A percentile compares a stretch with the other conserved stretches of the same genome.
These are phyloP conservation scores for Fusarium haematococcum DNA, from an alignment of 2,329 filamentous ascomycete genomes.

Conservation along the genomic window DNA sequence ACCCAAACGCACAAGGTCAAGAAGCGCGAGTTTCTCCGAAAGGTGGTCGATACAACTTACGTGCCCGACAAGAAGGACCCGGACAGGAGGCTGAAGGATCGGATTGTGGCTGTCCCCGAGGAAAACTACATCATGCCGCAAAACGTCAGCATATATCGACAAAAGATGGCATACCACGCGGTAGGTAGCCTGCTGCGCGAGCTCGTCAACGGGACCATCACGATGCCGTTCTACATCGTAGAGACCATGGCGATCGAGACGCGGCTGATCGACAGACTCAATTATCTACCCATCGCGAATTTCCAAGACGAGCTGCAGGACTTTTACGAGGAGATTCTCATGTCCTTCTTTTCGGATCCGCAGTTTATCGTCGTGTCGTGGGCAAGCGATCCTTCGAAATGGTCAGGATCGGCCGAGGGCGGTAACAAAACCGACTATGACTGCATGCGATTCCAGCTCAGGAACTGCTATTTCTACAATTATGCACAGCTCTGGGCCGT, in stretches of 20 bases:
- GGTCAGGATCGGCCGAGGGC: slow-evolving; percentile 22
- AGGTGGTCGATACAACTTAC: slow-evolving; percentile 37
- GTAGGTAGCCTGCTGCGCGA: slow-evolving; percentile 32
- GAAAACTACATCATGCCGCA: slow-evolving; percentile 36
- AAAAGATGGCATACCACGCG: slow-evolving; percentile 37
- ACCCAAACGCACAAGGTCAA: slow-evolving; percentile 32
- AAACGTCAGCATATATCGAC: slow-evolving; percentile 33
- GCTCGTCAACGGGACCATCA: slow-evolving; percentile 41
- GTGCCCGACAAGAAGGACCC: slow-evolving; percentile 19
- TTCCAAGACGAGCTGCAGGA: slow-evolving; percentile 33
- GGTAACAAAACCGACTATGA: slow-evolving; percentile 19
- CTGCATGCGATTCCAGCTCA: slow-evolving; percentile 33
- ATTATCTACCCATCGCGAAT: slow-evolving; percentile 35
- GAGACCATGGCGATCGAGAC: slow-evolving; percentile 36
- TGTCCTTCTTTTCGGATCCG: slow-evolving; percentile 42
- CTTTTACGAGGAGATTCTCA: slow-evolving; percentile 43
- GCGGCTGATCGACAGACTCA: slow-evolving; percentile 36
- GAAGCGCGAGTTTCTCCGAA: slow-evolving; percentile 29
- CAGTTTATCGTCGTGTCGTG: slow-evolving; percentile 42
- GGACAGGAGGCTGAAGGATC: slow-evolving; percentile 34
- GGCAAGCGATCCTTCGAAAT: slow-evolving; percentile 31
- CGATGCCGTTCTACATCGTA: slow-evolving; percentile 32
- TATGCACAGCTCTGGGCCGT: slow-evolving; percentile 37
- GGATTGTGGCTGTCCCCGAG: slow-evolving; percentile 28
- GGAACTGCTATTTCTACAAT: slow-evolving; percentile 39